Conservation (phyloP, 768 basidiomycete genomes). For the Clitopilus hobsonii region DNA sequence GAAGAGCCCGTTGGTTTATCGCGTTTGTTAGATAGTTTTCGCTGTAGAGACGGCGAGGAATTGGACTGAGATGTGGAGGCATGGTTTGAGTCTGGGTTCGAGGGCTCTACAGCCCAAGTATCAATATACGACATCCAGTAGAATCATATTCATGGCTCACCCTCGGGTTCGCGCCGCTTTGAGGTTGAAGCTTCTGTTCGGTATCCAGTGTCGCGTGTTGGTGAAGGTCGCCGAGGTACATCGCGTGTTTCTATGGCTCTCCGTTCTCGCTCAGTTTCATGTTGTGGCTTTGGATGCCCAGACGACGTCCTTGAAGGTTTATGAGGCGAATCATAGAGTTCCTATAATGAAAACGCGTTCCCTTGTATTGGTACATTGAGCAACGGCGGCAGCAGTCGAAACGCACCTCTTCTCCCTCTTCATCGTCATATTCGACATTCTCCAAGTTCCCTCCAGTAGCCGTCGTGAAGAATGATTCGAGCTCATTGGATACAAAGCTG, state of each 20-base stretch:
- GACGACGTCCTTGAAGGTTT: background rate
- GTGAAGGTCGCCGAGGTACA: no score
- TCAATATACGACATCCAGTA: no score
- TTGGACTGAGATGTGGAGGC: no score
- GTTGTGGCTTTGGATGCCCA: background rate
- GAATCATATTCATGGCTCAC: no score
- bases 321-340: background rate
- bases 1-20: no score
- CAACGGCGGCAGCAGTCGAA: background rate
- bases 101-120: no score
- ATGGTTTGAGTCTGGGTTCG: no score
- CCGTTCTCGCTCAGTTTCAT: background rate
- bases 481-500: slow-evolving; percentile 64
- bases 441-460: slow-evolving; percentile 42
- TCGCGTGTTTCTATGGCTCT: background rate
- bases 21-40: no score
- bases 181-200: no score
- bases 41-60: no score
- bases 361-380: background rate
- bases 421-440: background rate
- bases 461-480: slow-evolving; percentile 64
- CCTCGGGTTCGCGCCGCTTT: no score
- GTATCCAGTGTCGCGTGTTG: no score
- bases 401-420: background rate
- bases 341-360: background rate